phyloP scores from a whole-genome alignment of 441 rosid genomes.

The Populus trichocarpa region DNA sequence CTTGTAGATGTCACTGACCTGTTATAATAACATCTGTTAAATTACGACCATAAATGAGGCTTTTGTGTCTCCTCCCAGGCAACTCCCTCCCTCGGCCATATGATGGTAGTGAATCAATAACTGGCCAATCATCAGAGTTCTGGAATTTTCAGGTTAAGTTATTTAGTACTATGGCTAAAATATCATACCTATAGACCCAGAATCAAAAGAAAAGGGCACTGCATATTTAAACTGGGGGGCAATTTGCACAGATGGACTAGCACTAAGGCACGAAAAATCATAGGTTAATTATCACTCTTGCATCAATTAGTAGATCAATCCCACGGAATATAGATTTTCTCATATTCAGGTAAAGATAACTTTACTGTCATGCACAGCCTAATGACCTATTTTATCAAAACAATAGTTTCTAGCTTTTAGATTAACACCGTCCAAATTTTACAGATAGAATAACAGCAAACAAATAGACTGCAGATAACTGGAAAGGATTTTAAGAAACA shows the following conservation, averaged over 20 bases:
- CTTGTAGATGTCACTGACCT: constrained; percentile 45
- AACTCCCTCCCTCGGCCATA: constrained; percentile 96
- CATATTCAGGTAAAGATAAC: not conserved
- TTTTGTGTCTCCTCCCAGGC: constrained; percentile 83
- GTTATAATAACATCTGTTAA: constrained; percentile 89
- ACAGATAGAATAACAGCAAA: constrained; percentile 7
- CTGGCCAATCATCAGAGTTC: constrained; percentile 86
- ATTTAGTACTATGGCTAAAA: constrained; percentile 16
- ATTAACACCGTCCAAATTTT: not conserved
- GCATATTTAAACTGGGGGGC: constrained; percentile 7
- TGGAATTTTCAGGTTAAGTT: constrained; percentile 32
- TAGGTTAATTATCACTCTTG: constrained; percentile 7
- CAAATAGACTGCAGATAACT: not conserved
- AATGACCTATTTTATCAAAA: constrained; percentile 2
- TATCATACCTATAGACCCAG: not conserved
- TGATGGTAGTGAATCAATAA: constrained; percentile 92
- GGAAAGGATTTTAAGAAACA: not conserved
- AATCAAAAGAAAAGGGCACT: constrained; percentile 6
- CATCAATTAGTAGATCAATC: constrained; percentile 5
- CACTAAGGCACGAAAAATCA: constrained; percentile 8
- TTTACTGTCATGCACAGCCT: constrained; percentile 1
- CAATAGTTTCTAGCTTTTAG: not conserved
- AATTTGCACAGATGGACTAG: constrained; percentile 11
- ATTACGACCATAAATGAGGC: constrained; percentile 88
- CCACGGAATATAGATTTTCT: constrained; percentile 5